These are phyloP conservation scores for Pleurotus sapidus DNA, from an alignment of 768 basidiomycete species.

Conservation along the genomic window DNA sequence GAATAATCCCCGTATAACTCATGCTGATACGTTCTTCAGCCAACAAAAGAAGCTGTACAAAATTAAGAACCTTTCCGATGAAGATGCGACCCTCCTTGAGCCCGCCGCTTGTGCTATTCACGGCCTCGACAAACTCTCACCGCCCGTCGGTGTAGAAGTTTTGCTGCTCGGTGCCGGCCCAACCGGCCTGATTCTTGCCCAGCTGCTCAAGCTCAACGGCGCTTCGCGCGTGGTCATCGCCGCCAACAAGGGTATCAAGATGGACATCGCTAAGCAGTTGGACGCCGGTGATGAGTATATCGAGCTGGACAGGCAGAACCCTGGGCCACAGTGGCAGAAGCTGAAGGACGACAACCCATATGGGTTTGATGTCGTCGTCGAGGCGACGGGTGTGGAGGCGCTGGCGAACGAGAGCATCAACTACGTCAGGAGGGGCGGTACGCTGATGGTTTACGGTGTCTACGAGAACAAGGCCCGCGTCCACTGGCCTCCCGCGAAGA, in stretches of 20 bases:
- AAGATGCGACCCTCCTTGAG: conserved; percentile 85
- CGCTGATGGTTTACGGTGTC: conserved; percentile 87
- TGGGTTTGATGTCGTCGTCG: conserved; percentile 73
- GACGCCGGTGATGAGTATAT: conserved; percentile 83
- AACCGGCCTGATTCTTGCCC: conserved; percentile 85
- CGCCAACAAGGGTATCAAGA: conserved; percentile 89
- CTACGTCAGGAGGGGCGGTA: conserved; percentile 84
- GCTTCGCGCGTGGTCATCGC: conserved; percentile 80
- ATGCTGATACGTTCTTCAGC: conserved; percentile 11
- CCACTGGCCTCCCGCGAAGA: conserved; percentile 73
- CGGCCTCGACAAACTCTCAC: conserved; percentile 83
- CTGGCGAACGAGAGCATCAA: conserved; percentile 88
- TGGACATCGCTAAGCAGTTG: conserved; percentile 78
- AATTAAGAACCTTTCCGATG: conserved; percentile 82
- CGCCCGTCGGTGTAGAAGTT: conserved; percentile 81
- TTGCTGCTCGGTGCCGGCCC: conserved; percentile 89
- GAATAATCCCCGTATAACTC: conserved; percentile 5
- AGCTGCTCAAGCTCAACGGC: conserved; percentile 85
- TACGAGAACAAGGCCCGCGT: conserved; percentile 80
- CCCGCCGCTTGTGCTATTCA: conserved; percentile 92
- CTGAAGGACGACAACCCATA: conserved; percentile 80
- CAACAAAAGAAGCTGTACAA: conserved; percentile 77
- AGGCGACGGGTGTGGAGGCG: conserved; percentile 73
- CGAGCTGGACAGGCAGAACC: conserved; percentile 75
- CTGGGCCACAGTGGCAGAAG: conserved; percentile 76